phyloP scores from a whole-genome alignment of 768 basidiomycete species.

The Boletus fagicola region DNA sequence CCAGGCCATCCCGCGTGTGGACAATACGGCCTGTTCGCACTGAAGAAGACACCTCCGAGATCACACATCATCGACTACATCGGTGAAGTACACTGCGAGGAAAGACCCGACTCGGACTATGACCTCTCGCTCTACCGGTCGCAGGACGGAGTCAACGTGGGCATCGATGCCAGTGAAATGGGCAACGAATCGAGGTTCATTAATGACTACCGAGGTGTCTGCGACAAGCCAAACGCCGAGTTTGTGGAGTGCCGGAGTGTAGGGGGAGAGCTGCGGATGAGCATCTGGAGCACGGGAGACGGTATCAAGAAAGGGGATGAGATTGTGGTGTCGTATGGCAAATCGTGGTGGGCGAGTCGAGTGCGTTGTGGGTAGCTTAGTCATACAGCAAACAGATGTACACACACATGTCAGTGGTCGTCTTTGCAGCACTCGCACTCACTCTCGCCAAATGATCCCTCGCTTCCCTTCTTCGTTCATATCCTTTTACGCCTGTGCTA shows the following conservation, averaged over 20 bases:
- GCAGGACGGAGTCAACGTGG: slow-evolving; percentile 58
- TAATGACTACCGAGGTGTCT: slow-evolving; percentile 88
- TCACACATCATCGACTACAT: slow-evolving; percentile 77
- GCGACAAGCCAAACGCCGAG: slow-evolving; percentile 61
- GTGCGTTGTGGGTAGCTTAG: slow-evolving; percentile 12
- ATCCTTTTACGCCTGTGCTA: slow-evolving; percentile 57
- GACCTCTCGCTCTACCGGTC: slow-evolving; percentile 78
- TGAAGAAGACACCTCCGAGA: slow-evolving; percentile 62
- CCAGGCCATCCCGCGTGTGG: slow-evolving; percentile 71
- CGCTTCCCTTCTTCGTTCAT: slow-evolving; percentile 51
- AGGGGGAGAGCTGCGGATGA: slow-evolving; percentile 69
- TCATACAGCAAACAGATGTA: slow-evolving; percentile 24
- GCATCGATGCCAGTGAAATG: slow-evolving; percentile 68
- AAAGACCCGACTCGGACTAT: slow-evolving; percentile 74
- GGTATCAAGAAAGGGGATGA: slow-evolving; percentile 78
- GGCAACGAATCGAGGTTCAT: slow-evolving; percentile 90
- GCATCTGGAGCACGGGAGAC: slow-evolving; percentile 63
- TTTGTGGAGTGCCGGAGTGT: slow-evolving; percentile 57
- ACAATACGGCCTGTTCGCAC: slow-evolving; percentile 79
- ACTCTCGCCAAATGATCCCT: slow-evolving; percentile 43
- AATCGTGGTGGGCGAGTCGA: slow-evolving; percentile 69
- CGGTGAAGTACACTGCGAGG: slow-evolving; percentile 81
- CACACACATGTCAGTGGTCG: slow-evolving; percentile 6
- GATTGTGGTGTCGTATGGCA: slow-evolving; percentile 86
- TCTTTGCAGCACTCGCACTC: not conserved